These are phyloP conservation scores for Scutellaria baicalensis DNA, from an alignment of 257 asterid genomes.

Conservation along the genomic window DNA sequence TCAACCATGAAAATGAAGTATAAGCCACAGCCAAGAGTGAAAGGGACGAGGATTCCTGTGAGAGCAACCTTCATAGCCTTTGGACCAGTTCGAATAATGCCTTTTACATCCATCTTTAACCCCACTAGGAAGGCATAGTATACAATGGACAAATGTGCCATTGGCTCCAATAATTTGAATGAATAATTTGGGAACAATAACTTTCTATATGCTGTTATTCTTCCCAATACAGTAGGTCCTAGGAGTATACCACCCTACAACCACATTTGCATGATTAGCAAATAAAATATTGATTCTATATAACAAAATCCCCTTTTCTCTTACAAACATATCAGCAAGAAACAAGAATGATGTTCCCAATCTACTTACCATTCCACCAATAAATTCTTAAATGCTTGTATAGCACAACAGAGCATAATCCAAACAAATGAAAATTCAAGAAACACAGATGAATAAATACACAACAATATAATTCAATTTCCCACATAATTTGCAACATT, in stretches of 20 bases:
- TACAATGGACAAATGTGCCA: conserved; percentile 72
- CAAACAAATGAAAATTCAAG: no score
- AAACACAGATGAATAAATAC: no score
- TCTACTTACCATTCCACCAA: neutral
- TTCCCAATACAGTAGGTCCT: conserved; percentile 75
- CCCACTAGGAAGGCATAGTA: conserved; percentile 74
- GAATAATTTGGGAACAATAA: conserved; percentile 56
- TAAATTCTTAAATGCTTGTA: neutral
- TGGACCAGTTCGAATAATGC: conserved; percentile 41
- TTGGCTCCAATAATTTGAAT: conserved; percentile 61
- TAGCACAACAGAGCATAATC: neutral
- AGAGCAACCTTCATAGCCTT: conserved; percentile 52
- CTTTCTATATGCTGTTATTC: conserved; percentile 21
- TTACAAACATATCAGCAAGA: neutral
- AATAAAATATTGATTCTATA: neutral
- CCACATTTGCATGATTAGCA: neutral
- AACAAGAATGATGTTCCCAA: neutral
- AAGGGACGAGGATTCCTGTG: conserved; percentile 53
- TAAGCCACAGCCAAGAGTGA: conserved; percentile 35
- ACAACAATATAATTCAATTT: neutral
- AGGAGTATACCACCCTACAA: conserved; percentile 64
- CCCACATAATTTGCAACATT: neutral
- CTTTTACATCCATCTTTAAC: conserved; percentile 54
- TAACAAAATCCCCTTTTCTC: neutral
- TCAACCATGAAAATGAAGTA: conserved; percentile 25